phyloP scores from a whole-genome alignment of 2,329 filamentous ascomycete species.

The Trichoderma harzianum region DNA sequence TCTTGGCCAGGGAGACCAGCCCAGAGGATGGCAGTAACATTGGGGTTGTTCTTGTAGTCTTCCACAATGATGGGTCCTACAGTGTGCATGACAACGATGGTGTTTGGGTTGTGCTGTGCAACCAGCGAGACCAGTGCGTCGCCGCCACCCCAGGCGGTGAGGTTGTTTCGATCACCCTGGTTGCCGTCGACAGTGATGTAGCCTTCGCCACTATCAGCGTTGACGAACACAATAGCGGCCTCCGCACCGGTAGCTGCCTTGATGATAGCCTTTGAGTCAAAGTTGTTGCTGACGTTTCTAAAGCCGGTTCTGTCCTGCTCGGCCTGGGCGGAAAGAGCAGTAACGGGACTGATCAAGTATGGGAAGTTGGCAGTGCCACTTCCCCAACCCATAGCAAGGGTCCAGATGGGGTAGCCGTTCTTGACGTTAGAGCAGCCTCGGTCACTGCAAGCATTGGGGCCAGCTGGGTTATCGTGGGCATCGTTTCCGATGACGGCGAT shows the following conservation, averaged over 20 bases:
- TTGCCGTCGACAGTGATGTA: slow-evolving; percentile 61
- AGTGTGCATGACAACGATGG: slow-evolving; percentile 61
- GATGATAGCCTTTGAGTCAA: slow-evolving; percentile 49
- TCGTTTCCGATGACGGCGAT: neutral
- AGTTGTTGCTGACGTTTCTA: slow-evolving; percentile 37
- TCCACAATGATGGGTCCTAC: slow-evolving; percentile 61
- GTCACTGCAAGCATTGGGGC: neutral
- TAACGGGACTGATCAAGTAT: neutral
- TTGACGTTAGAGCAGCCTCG: neutral
- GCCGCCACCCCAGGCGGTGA: slow-evolving; percentile 42
- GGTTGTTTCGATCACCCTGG: slow-evolving; percentile 55
- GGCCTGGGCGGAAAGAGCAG: neutral
- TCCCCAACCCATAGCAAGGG: neutral
- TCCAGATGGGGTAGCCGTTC: neutral
- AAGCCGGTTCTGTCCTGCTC: neutral
- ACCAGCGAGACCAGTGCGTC: slow-evolving; percentile 57
- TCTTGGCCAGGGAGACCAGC: slow-evolving; percentile 66
- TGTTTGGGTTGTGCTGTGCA: slow-evolving; percentile 52
- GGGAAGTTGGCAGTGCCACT: slow-evolving; percentile 2
- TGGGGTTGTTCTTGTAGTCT: slow-evolving; percentile 62
- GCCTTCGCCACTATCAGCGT: slow-evolving; percentile 73
- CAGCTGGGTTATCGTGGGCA: neutral
- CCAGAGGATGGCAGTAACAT: slow-evolving; percentile 61
- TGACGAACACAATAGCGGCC: slow-evolving; percentile 79
- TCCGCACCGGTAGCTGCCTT: slow-evolving; percentile 38